A percentile compares a stretch with the other conserved stretches of the same genome.
These are phyloP conservation scores for Aspergillus heteromorphus DNA, from an alignment of 495 filamentous ascomycete genomes.

Conservation along the genomic window DNA sequence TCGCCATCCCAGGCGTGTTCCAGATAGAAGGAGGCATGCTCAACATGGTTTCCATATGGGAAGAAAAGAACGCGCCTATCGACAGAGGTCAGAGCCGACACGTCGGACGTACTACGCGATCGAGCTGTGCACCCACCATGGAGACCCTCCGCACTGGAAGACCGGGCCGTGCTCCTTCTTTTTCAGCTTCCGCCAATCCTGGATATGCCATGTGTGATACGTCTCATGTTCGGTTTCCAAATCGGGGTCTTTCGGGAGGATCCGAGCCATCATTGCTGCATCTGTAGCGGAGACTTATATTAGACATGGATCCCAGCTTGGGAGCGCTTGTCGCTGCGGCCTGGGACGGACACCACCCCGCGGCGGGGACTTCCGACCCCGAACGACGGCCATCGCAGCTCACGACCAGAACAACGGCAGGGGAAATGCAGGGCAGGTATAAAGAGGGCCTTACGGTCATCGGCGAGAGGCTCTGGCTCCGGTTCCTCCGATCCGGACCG, in stretches of 20 bases:
- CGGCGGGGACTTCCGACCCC: conserved; percentile 8
- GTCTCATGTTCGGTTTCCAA: conserved; percentile 67
- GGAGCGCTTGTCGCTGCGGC: neutral
- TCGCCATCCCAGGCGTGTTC: conserved; percentile 81
- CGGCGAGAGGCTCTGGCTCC: conserved; percentile 53
- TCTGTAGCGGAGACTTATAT: conserved; percentile 41
- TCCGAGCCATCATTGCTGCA: conserved; percentile 74
- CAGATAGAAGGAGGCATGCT: conserved; percentile 90
- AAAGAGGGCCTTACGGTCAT: conserved; percentile 58
- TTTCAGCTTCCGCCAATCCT: conserved; percentile 66
- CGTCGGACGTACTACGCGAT: neutral
- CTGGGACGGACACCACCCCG: neutral
- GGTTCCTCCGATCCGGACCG: conserved; percentile 56
- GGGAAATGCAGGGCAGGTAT: neutral
- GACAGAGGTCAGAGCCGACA: conserved; percentile 9
- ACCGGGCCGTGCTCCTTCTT: conserved; percentile 81
- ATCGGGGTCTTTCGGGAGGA: conserved; percentile 68
- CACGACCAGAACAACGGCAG: neutral
- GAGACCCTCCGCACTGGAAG: conserved; percentile 80
- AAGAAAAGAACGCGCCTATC: conserved; percentile 89
- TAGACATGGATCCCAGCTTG: conserved; percentile 9
- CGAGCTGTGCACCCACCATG: conserved; percentile 59
- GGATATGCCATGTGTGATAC: conserved; percentile 77
- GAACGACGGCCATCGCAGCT: neutral
- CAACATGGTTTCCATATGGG: conserved; percentile 87